Percentiles rank a stretch among this genome's conserved stretches.
These are phyloP conservation scores for Globisporangium radiosum DNA, from an alignment of 352 stramenopile genomes.

Conservation along the genomic window DNA sequence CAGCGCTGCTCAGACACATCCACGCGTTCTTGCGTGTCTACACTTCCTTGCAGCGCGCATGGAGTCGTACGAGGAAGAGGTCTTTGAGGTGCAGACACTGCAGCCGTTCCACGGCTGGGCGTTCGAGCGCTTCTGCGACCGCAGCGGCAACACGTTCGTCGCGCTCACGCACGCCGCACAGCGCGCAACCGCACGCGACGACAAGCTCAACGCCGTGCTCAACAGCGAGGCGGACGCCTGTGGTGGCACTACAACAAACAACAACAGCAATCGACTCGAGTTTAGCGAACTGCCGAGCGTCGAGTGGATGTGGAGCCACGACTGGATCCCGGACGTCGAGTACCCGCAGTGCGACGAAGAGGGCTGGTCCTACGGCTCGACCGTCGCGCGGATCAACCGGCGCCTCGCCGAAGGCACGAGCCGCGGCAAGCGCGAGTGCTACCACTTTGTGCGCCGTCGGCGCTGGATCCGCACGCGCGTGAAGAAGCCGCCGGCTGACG, in stretches of 20 bases:
- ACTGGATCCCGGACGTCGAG: slow-evolving; percentile 63
- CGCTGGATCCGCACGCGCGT: slow-evolving; percentile 79
- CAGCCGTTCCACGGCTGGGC: slow-evolving; percentile 79
- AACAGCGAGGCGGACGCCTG: slow-evolving; percentile 2
- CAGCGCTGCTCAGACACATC: neutral
- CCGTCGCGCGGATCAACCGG: slow-evolving; percentile 77
- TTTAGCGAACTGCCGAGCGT: slow-evolving; percentile 51
- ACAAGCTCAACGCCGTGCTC: slow-evolving; percentile 45
- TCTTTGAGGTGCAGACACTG: slow-evolving; percentile 79
- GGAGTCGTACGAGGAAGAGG: slow-evolving; percentile 73
- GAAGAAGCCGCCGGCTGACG: slow-evolving; percentile 29
- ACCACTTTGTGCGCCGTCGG: slow-evolving; percentile 69
- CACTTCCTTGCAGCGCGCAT: slow-evolving; percentile 16
- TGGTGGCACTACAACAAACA: too few relatives aligned
- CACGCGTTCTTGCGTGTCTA: neutral
- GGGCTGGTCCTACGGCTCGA: slow-evolving; percentile 82
- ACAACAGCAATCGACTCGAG: slow-evolving; percentile 31
- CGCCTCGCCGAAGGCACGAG: slow-evolving; percentile 69
- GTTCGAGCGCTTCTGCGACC: slow-evolving; percentile 77
- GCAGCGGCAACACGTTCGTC: slow-evolving; percentile 62
- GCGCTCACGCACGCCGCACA: slow-evolving; percentile 45
- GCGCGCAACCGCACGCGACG: slow-evolving; percentile 30
- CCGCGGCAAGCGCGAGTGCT: slow-evolving; percentile 68
- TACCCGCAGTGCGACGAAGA: slow-evolving; percentile 83
- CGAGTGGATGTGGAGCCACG: slow-evolving; percentile 83